Percentiles rank a stretch among this genome's conserved stretches.
Conservation (phyloP, 2,329 filamentous ascomycete species). For the Hypomyces perniciosus region DNA sequence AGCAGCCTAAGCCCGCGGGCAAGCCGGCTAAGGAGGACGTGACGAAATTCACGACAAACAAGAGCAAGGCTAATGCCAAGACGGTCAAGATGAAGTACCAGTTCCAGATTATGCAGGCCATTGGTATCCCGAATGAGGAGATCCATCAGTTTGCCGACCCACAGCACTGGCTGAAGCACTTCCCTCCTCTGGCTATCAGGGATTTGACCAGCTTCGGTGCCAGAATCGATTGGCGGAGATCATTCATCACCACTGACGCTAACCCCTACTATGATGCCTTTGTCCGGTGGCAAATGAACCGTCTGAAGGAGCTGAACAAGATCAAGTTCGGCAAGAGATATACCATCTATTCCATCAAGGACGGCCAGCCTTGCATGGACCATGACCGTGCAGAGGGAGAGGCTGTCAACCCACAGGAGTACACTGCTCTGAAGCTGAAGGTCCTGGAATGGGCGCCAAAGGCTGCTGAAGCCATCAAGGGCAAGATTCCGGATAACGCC, state of each 20-base stretch:
- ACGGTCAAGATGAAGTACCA: slow-evolving; percentile 91
- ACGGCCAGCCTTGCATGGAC: slow-evolving; percentile 42
- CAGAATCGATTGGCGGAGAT: slow-evolving; percentile 86
- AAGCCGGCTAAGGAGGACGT: slow-evolving; percentile 72
- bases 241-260: slow-evolving; percentile 89
- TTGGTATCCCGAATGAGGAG: slow-evolving; percentile 80
- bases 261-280: slow-evolving; percentile 97
- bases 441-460: slow-evolving; percentile 82
- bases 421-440: slow-evolving; percentile 85
- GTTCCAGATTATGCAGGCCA: slow-evolving; percentile 88
- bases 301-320: slow-evolving; percentile 81
- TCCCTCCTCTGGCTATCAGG: slow-evolving; percentile 56
- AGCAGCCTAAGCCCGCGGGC: slow-evolving; percentile 46
- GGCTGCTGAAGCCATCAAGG: slow-evolving; percentile 64
- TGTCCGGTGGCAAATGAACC: slow-evolving; percentile 94
- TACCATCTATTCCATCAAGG: slow-evolving; percentile 67
- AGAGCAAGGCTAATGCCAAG: slow-evolving; percentile 87
- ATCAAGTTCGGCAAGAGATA: slow-evolving; percentile 92
- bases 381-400: slow-evolving; percentile 43
- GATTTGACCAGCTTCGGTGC: slow-evolving; percentile 81
- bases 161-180: slow-evolving; percentile 86
- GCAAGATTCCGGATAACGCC: slow-evolving; percentile 70
- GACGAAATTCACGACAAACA: slow-evolving; percentile 87
- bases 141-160: slow-evolving; percentile 92
- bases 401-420: slow-evolving; percentile 72